Conservation (phyloP, 1,139 yeast species). For the Taphrina confusa region DNA sequence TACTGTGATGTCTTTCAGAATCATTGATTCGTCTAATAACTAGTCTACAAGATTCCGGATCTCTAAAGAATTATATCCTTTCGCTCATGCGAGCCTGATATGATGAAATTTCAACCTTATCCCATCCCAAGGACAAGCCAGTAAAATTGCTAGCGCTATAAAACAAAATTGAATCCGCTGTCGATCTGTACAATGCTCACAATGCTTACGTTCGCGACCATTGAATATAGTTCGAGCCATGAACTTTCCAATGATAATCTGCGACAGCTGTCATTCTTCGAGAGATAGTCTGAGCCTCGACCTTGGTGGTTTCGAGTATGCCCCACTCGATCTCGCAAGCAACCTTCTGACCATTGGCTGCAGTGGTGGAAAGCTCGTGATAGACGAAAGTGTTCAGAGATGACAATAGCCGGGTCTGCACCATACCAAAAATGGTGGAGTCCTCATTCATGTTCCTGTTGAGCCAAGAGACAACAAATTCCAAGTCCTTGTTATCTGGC, state of each 20-base stretch:
- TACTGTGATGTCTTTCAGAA: background rate
- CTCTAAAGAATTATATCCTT: background rate
- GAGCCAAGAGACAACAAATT: constrained; percentile 21
- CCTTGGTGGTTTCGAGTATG: background rate
- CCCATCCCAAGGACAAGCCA: background rate
- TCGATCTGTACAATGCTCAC: background rate
- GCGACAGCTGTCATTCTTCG: constrained; percentile 22
- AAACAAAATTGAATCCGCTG: too few species aligned
- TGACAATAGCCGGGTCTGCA: constrained; percentile 8
- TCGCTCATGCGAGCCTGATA: background rate
- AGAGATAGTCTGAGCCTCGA: constrained; percentile 13
- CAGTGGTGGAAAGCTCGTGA: background rate
- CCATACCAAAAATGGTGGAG: constrained; percentile 12
- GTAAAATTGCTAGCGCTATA: background rate
- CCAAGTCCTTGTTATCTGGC: background rate
- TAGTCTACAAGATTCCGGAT: background rate
- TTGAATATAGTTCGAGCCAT: constrained; percentile 12
- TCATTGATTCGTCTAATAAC: background rate
- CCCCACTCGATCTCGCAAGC: background rate
- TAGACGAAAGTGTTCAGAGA: background rate
- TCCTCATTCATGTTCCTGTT: constrained; percentile 2
- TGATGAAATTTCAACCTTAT: too few species aligned
- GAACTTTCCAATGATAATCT: constrained; percentile 23
- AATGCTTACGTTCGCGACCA: constrained; percentile 16
- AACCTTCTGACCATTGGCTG: constrained; percentile 6